These are phyloP conservation scores for Trichophyton mentagrophytes DNA, from an alignment of 2,329 filamentous ascomycete species.

Conservation along the genomic window DNA sequence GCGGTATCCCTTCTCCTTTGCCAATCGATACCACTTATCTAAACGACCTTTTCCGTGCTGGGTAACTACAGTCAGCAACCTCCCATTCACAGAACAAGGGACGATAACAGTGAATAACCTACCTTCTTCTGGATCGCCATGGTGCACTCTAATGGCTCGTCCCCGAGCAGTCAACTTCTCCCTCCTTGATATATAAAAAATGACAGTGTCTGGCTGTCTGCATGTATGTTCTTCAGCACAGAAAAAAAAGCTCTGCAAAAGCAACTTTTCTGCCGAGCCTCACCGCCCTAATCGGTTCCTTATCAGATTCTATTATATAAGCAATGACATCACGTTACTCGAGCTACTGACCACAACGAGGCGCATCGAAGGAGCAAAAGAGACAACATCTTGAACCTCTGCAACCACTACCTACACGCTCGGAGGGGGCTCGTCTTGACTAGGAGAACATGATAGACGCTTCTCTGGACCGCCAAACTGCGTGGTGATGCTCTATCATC, in stretches of 20 bases:
- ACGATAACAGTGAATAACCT: constrained; percentile 12
- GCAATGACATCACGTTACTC: constrained; percentile 12
- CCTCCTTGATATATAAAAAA: neutral
- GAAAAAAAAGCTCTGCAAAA: neutral
- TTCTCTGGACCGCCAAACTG: neutral
- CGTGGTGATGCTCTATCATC: constrained; percentile 24
- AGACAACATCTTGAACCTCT: neutral
- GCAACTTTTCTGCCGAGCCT: neutral
- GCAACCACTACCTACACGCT: neutral
- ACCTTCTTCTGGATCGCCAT: constrained; percentile 98
- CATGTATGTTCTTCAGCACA: too few species aligned
- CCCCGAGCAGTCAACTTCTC: neutral
- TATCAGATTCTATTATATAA: constrained; percentile 3
- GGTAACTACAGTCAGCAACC: neutral
- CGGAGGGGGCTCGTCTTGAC: neutral
- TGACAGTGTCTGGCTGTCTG: neutral
- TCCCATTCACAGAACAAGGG: constrained; percentile 3
- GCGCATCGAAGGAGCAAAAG: neutral
- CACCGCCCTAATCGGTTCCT: neutral
- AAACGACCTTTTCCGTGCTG: constrained; percentile 90
- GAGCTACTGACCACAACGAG: neutral
- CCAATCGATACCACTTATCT: constrained; percentile 97
- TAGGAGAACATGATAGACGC: neutral
- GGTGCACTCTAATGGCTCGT: constrained; percentile 11
- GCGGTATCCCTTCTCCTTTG: constrained; percentile 95